Evolutionary conservation across 2,329 filamentous ascomycete species (phyloP).

Genomic region (Colletotrichum noveboracense): DNA sequence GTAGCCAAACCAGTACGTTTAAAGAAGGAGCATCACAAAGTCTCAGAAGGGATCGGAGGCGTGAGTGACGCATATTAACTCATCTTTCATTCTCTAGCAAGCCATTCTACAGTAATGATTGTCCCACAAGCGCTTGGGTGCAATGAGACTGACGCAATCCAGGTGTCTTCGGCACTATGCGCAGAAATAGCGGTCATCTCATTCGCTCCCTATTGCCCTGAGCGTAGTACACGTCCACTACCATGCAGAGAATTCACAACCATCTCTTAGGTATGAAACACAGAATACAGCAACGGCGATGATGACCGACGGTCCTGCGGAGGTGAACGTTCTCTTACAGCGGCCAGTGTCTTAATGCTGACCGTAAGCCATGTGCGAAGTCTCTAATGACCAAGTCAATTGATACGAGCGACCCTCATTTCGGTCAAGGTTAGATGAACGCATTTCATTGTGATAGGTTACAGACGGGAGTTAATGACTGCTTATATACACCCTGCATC

Average conservation of each 20-base stretch:
- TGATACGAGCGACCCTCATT: rapidly evolving
- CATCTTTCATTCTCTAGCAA: rapidly evolving
- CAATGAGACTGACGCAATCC: no score
- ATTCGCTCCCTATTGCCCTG: no score
- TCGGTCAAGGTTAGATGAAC: no score
- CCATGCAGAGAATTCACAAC: background rate
- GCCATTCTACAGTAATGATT: background rate
- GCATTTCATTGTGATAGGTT: no score
- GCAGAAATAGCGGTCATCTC: background rate
- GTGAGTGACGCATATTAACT: background rate
- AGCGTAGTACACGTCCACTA: no score
- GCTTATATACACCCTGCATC: background rate
- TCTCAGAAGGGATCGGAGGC: background rate
- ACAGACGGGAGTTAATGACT: background rate
- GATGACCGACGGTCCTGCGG: background rate
- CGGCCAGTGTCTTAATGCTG: no score
- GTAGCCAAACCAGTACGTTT: background rate
- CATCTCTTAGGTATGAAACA: rapidly evolving
- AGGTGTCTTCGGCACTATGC: no score
- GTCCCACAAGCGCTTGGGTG: no score
- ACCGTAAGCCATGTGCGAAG: no score
- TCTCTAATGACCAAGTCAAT: no score
- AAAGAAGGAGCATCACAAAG: background rate
- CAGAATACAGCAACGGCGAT: background rate
- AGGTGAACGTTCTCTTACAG: background rate